Conservation (phyloP, 2,329 filamentous ascomycete genomes). For the Plenodomus biglobosus region DNA sequence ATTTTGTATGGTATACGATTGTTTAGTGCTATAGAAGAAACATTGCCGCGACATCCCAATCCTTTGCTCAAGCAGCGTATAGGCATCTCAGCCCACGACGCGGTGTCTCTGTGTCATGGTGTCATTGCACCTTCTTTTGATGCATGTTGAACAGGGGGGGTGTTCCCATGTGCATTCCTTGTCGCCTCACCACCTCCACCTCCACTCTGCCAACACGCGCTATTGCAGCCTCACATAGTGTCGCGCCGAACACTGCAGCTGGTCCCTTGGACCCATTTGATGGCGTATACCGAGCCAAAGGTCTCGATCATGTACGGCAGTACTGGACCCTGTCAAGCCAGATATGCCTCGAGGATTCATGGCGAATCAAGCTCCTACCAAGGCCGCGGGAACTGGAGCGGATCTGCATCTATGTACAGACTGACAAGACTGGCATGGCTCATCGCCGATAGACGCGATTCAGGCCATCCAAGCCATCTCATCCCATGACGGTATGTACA, state of each 20-base stretch:
- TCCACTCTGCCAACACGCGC: conserved; percentile 3
- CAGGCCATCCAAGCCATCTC: conserved; percentile 10
- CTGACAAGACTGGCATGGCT: no score
- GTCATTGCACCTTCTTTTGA: conserved; percentile 4
- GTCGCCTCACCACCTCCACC: conserved; percentile 17
- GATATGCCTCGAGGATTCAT: conserved; percentile 5
- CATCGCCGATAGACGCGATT: conserved; percentile 11
- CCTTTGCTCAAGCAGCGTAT: conserved; percentile 3
- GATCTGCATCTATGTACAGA: neutral
- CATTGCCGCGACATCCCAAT: conserved; percentile 16
- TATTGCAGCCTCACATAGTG: conserved; percentile 17
- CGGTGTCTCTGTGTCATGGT: conserved; percentile 10
- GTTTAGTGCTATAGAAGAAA: conserved; percentile 21
- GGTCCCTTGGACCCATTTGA: neutral
- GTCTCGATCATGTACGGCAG: conserved; percentile 6
- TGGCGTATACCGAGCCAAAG: conserved; percentile 5
- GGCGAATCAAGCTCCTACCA: conserved; percentile 11
- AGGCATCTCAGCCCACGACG: conserved; percentile 1
- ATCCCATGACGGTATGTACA: conserved; percentile 9
- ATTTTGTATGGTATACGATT: conserved; percentile 24
- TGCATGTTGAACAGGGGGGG: conserved; percentile 1
- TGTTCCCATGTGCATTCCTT: conserved; percentile 5
- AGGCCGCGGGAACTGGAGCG: conserved; percentile 8
- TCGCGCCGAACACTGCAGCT: conserved; percentile 4
- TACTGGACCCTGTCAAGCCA: conserved; percentile 5